phyloP scores from a whole-genome alignment of 352 stramenopile species.

The Phytophthora multivora region DNA sequence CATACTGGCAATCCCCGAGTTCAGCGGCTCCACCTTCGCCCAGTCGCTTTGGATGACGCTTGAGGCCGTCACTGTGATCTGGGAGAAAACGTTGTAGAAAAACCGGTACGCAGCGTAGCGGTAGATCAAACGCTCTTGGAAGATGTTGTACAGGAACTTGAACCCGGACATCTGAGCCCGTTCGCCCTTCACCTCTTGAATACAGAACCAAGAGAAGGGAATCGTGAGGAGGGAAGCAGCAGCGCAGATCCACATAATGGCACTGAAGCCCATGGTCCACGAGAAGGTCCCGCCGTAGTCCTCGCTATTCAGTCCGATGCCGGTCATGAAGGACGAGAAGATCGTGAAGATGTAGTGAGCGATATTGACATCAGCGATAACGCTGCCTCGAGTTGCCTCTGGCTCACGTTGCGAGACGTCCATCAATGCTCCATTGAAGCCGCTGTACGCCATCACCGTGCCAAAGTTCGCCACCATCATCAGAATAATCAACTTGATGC shows the following conservation, averaged over 20 bases:
- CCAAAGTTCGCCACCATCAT: conserved; percentile 78
- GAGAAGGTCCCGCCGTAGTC: conserved; percentile 57
- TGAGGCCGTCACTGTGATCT: conserved; percentile 49
- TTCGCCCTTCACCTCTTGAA: conserved; percentile 41
- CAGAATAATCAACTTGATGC: conserved; percentile 57
- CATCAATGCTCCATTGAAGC: conserved; percentile 65
- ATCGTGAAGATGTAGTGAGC: conserved; percentile 43
- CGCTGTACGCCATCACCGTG: conserved; percentile 77
- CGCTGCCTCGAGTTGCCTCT: conserved; percentile 36
- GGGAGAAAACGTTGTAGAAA: conserved; percentile 44
- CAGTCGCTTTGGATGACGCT: conserved; percentile 54
- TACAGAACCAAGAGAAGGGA: conserved; percentile 43
- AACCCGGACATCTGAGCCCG: conserved; percentile 24
- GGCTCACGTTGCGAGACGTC: conserved; percentile 56
- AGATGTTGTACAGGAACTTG: conserved; percentile 47
- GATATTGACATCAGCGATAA: conserved; percentile 40
- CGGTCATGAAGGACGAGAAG: conserved; percentile 47
- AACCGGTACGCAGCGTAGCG: conserved; percentile 54
- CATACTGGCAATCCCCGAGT: conserved; percentile 53
- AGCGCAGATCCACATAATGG: conserved; percentile 51
- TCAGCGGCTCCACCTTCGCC: conserved; percentile 60
- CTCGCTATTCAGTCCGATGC: conserved; percentile 44
- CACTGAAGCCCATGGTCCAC: conserved; percentile 61
- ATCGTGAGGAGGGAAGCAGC: conserved; percentile 33
- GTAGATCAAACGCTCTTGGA: conserved; percentile 50